Evolutionary conservation across 257 asterid species (phyloP).

Genomic region (Solanum megistacrolobum): DNA sequence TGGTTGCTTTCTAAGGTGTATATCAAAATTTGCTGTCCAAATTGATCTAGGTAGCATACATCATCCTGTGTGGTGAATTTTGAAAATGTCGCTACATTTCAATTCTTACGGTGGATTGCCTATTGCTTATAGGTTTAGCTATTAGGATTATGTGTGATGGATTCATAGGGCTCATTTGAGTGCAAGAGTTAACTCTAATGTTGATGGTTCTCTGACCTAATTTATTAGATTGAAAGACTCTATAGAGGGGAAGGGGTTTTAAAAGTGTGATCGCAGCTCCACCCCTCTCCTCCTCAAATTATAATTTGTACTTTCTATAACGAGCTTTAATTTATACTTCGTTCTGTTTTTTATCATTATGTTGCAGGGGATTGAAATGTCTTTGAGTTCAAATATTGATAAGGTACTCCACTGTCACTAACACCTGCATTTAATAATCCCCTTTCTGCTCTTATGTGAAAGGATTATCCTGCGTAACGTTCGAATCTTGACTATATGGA

Average conservation of each 20-base stretch:
- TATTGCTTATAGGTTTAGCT: not conserved
- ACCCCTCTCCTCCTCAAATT: not conserved
- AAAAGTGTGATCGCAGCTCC: not conserved
- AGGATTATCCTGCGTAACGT: not conserved
- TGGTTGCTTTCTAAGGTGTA: not conserved
- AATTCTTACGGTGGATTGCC: not conserved
- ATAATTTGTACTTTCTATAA: not conserved
- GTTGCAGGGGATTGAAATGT: conserved; percentile 82
- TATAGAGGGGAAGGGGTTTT: not conserved
- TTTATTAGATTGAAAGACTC: not conserved
- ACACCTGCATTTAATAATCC: not conserved
- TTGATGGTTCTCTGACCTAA: not conserved
- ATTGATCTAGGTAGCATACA: not conserved
- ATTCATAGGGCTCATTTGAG: not conserved
- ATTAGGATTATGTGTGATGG: not conserved
- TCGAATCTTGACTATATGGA: conserved; percentile 14
- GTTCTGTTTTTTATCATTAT: conserved; percentile 6
- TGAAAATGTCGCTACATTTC: not conserved
- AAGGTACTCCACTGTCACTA: conserved; percentile 40
- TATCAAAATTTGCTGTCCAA: not conserved
- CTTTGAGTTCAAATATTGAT: conserved; percentile 47
- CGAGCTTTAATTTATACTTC: not conserved
- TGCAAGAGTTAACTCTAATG: not conserved
- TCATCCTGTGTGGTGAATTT: not conserved
- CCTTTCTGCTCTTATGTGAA: not conserved